These are phyloP conservation scores for Gnomoniopsis smithogilvyi DNA, from an alignment of 2,329 filamentous ascomycete genomes.

Conservation along the genomic window DNA sequence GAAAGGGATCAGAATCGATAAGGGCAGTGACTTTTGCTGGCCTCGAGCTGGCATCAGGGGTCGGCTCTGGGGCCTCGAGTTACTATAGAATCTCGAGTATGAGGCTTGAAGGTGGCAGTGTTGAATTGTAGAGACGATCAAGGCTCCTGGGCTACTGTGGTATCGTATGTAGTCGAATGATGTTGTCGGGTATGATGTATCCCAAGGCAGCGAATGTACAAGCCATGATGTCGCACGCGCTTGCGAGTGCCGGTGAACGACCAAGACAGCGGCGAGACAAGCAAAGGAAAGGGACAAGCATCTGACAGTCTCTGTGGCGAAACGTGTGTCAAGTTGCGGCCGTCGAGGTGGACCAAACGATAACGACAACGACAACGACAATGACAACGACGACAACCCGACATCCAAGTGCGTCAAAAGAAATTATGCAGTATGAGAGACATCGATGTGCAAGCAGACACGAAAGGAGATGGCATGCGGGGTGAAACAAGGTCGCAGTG, in stretches of 20 bases:
- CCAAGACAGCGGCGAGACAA: background rate
- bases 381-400: no score
- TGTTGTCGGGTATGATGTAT: background rate
- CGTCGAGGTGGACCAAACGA: background rate
- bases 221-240: background rate
- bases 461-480: background rate
- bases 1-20: no score
- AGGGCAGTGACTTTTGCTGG: no score
- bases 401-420: no score
- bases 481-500: constrained; percentile 2
- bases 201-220: background rate
- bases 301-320: background rate
- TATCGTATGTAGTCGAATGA: background rate
- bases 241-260: background rate
- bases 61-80: no score
- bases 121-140: background rate
- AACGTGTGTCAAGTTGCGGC: background rate
- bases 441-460: background rate
- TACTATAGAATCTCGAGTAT: no score
- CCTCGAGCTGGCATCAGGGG: no score
- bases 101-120: background rate
- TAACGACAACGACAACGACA: no score
- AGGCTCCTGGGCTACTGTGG: background rate
- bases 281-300: background rate
- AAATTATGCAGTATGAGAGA: background rate